phyloP scores from a whole-genome alignment of 306 rosid genomes.

The Castanospermum australe region DNA sequence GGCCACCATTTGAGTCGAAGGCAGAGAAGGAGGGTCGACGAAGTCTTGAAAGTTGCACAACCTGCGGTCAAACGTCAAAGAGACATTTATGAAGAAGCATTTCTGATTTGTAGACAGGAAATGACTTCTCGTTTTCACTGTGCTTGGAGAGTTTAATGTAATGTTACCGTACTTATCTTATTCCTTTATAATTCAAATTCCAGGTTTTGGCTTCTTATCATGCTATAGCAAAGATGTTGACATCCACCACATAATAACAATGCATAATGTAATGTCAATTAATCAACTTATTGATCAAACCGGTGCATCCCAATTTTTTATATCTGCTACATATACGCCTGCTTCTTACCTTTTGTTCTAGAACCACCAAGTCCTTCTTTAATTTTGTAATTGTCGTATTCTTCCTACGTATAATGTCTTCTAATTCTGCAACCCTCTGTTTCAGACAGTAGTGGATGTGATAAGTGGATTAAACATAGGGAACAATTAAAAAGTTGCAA shows the following conservation, averaged over 20 bases:
- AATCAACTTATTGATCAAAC: not conserved
- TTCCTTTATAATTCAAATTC: not conserved
- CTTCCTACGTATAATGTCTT: constrained; percentile 75
- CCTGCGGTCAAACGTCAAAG: constrained; percentile 46
- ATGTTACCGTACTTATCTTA: not conserved
- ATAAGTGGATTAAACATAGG: not conserved
- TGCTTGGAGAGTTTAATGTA: too few relatives aligned
- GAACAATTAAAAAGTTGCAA: not conserved
- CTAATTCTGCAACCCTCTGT: constrained; percentile 76
- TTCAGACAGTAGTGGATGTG: not conserved
- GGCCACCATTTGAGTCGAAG: constrained; percentile 19
- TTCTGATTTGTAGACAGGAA: not conserved
- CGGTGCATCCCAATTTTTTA: too few relatives aligned
- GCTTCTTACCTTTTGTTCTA: constrained; percentile 75
- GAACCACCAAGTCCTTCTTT: constrained; percentile 76
- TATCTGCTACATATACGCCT: not conserved
- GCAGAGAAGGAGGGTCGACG: constrained; percentile 66
- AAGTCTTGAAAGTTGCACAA: constrained; percentile 73
- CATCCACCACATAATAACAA: not conserved
- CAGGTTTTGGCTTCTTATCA: not conserved
- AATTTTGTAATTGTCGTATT: constrained; percentile 62
- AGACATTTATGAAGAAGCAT: not conserved
- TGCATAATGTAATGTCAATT: not conserved
- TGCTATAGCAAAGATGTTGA: not conserved
- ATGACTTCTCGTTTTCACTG: not conserved